Conservation (phyloP, 495 filamentous ascomycete genomes). For the Parathielavia appendiculata region DNA sequence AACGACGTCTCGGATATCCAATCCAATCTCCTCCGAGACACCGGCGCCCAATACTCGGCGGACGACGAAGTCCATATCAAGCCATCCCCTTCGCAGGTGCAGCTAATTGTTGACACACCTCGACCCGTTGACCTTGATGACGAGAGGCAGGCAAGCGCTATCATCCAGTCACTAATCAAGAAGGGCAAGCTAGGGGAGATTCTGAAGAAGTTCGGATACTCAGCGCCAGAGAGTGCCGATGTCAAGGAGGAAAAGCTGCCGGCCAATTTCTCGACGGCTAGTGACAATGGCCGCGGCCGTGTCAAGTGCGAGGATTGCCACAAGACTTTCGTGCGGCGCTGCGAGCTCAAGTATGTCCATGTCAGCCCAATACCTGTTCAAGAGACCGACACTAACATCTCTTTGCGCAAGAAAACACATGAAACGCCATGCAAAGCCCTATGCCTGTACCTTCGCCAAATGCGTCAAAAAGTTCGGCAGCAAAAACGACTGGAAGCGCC, state of each 20-base stretch:
- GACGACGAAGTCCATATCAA: neutral
- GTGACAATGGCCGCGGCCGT: neutral
- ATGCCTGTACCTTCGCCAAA: constrained; percentile 72
- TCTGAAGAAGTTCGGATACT: constrained; percentile 33
- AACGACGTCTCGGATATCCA: neutral
- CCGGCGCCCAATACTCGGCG: neutral
- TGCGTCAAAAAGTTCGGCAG: constrained; percentile 81
- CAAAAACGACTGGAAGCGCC: constrained; percentile 96
- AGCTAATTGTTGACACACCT: neutral
- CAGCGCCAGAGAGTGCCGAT: constrained; percentile 20
- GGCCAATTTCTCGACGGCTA: neutral
- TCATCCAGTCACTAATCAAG: constrained; percentile 14
- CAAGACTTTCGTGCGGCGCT: constrained; percentile 54
- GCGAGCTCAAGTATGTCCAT: constrained; percentile 63
- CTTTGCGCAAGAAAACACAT: constrained; percentile 64
- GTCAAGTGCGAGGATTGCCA: constrained; percentile 47
- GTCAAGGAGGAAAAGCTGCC: constrained; percentile 2
- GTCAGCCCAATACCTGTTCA: no score
- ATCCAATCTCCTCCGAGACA: neutral
- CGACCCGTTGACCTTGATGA: constrained; percentile 22
- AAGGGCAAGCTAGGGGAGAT: constrained; percentile 25
- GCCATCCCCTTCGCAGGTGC: neutral
- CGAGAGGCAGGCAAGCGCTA: constrained; percentile 19
- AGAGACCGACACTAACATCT: constrained; percentile 3
- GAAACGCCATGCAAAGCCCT: constrained; percentile 82